Percentiles rank a stretch among this genome's conserved stretches.
These are phyloP conservation scores for Sherardia arvensis DNA, from an alignment of 257 asterid species.

Conservation along the genomic window DNA sequence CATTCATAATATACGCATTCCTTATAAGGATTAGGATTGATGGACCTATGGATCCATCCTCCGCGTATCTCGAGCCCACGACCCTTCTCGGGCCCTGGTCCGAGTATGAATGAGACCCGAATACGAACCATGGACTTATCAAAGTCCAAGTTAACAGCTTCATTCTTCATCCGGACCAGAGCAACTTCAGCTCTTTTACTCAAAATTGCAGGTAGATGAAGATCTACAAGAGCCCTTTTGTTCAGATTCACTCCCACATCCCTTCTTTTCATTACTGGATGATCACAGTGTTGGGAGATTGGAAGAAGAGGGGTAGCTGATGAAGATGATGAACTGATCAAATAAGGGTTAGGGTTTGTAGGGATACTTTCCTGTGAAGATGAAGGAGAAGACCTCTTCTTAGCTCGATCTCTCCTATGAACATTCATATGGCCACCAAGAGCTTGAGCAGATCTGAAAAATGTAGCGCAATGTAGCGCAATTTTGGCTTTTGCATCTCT, in stretches of 20 bases:
- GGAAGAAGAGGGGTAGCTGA: conserved; percentile 9
- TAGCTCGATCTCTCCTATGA: conserved; percentile 62
- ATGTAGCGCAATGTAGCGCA: too few relatives aligned
- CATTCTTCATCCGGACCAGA: conserved; percentile 36
- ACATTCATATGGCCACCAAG: conserved; percentile 77
- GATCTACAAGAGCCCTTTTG: conserved; percentile 15
- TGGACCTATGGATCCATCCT: too few relatives aligned
- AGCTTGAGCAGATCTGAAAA: conserved; percentile 72
- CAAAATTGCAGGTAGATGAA: conserved; percentile 9
- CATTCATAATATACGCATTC: too few relatives aligned
- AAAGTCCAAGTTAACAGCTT: conserved; percentile 24
- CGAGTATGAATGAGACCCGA: too few relatives aligned
- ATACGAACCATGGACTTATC: too few relatives aligned
- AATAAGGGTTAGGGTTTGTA: conserved; percentile 31
- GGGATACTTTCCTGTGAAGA: conserved; percentile 15
- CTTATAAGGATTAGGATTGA: too few relatives aligned
- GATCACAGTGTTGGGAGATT: not conserved
- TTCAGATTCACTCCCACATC: conserved; percentile 21
- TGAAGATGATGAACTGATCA: not conserved
- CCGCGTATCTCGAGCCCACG: too few relatives aligned
- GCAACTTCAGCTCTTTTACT: conserved; percentile 20
- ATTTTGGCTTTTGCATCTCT: too few relatives aligned
- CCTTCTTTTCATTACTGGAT: conserved; percentile 5
- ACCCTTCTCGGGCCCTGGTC: too few relatives aligned
- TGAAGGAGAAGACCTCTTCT: conserved; percentile 41